These are phyloP conservation scores for Suhomyces sp. DNA, from an alignment of 805 yeast genomes.

Conservation along the genomic window DNA sequence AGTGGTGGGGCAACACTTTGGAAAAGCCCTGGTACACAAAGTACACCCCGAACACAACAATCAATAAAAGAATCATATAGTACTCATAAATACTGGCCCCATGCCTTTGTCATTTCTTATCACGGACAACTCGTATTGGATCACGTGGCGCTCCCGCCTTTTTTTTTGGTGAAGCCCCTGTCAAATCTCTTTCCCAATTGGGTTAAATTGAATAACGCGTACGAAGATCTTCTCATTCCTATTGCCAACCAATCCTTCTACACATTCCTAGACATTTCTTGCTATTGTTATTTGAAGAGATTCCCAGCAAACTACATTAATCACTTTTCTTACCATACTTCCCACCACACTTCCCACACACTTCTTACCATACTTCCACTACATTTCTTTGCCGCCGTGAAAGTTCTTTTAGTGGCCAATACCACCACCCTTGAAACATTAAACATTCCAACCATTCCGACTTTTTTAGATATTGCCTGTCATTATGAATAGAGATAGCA, in stretches of 20 bases:
- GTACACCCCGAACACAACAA: slow-evolving; percentile 10
- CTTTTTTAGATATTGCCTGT: too few species aligned
- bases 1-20: slow-evolving; percentile 30
- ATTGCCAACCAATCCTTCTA: neutral
- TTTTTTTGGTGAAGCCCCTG: neutral
- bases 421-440: too few species aligned
- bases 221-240: neutral
- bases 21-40: slow-evolving; percentile 18
- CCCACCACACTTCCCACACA: too few species aligned
- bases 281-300: neutral
- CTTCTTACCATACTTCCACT: too few species aligned
- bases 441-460: too few species aligned
- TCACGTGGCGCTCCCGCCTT: neutral
- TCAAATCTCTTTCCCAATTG: slow-evolving; percentile 3
- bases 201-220: slow-evolving; percentile 9
- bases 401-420: neutral
- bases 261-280: neutral
- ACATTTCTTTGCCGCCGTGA: too few species aligned
- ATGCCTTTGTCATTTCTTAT: neutral
- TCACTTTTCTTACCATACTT: too few species aligned
- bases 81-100: too few species aligned
- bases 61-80: neutral
- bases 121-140: neutral
- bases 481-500: slow-evolving; percentile 1
- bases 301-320: too few species aligned